Base-by-base conservation (phyloP, 768 basidiomycete genomes). In the Suillus bovinus region DNA sequence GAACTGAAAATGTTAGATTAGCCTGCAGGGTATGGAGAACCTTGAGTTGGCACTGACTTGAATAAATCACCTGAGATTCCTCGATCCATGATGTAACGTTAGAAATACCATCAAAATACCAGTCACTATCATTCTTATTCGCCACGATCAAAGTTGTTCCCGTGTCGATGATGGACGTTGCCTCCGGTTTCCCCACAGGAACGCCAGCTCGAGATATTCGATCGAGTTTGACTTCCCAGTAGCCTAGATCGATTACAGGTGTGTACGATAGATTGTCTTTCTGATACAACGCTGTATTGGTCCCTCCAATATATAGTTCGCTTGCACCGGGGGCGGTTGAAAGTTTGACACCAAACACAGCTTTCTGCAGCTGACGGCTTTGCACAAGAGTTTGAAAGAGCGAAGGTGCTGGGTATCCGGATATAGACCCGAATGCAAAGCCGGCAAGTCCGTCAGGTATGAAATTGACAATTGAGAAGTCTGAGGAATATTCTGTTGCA, bases 251-350 rank as follows among this genome's bases (percentile, higher is more conserved):
- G 24, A 69, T 72, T 4, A 81, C 73, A 3, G 67, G 57, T 36
- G 69, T 44, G 33, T 78, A 80, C 16, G 79, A 79, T 67, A 85
- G 71, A 10, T 64, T 67, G 69, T 85, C 71, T 10, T 71, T 70
- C 53, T 84, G 84, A 60, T 84, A 85, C 34, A 86, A 70, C 13
- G 68, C 64, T 5, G 66, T 66, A 70, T 89, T 78, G 5, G 78
- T 76, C 36, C 85, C 87, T 33, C 87, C 87, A 54, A 89, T 69
- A 63, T 78, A 81, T 16, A 89, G 78, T 69, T 85, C 83, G n/a
- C 82, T 78, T 27, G 75, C 78, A 13, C 71, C 68, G 20, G 72
- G 31, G 13, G 79, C 67, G 4, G 72, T 66, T 39, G 78, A 75
- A 49, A 86, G 74, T 63, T 82, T 81, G 67, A 87, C 79, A 29